Percentiles rank a stretch among this genome's conserved stretches.
Conservation (phyloP, 257 asterid species). For the Plantago ovata region DNA sequence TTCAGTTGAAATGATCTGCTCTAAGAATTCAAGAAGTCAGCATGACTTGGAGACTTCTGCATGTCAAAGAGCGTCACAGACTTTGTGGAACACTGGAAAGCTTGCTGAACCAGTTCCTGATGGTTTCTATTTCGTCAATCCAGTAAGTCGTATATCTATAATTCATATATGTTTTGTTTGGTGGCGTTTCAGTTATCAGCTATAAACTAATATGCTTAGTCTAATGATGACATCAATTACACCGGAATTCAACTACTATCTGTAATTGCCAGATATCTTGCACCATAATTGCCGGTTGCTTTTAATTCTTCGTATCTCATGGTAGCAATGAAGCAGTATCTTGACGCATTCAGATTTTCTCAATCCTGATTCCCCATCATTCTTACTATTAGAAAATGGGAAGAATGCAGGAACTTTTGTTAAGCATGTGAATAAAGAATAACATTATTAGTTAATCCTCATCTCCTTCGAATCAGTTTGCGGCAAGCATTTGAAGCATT, state of each 20-base stretch:
- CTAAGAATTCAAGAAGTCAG: conserved; percentile 38
- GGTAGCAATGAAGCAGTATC: conserved; percentile 5
- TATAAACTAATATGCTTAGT: background rate
- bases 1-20: conserved; percentile 42
- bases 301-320: background rate
- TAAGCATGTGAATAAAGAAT: background rate
- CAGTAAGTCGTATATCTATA: conserved; percentile 43
- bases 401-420: background rate
- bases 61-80: conserved; percentile 61
- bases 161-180: conserved; percentile 2
- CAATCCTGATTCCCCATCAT: conserved; percentile 2
- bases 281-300: background rate
- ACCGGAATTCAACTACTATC: background rate
- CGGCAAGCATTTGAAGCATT: background rate
- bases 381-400: conserved; percentile 1
- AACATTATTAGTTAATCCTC: background rate
- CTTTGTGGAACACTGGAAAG: conserved; percentile 84
- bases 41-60: conserved; percentile 43
- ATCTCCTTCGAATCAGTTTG: background rate
- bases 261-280: background rate
- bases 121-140: conserved; percentile 83
- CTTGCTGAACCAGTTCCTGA: conserved; percentile 78
- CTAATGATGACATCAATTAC: conserved; percentile 1
- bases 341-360: conserved; percentile 1
- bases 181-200: conserved; percentile 1